Evolutionary conservation across 768 basidiomycete species (phyloP).

Genomic region (Auricularia sp.): DNA sequence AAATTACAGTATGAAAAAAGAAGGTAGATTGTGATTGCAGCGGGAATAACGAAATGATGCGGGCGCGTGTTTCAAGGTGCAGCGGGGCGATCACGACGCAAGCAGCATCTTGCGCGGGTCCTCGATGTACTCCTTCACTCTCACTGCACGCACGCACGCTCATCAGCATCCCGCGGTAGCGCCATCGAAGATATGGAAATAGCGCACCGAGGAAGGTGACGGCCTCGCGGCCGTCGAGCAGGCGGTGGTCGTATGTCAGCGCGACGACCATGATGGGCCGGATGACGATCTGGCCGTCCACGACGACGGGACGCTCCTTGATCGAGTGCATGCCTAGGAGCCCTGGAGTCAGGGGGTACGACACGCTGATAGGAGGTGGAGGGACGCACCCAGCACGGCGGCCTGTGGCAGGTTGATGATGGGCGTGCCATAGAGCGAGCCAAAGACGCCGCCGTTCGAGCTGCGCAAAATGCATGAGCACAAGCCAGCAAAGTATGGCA

Average conservation of each 20-base stretch:
- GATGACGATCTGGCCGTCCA: conserved; percentile 91
- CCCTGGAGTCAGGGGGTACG: background rate
- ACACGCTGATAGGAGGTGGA: background rate
- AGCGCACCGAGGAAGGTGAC: conserved; percentile 90
- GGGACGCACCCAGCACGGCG: conserved; percentile 69
- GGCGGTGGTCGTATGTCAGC: conserved; percentile 89
- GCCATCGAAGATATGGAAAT: conserved; percentile 11
- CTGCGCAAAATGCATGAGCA: conserved; percentile 28
- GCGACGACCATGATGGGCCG: conserved; percentile 95
- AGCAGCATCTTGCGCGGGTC: conserved; percentile 90
- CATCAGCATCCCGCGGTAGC: conserved; percentile 3
- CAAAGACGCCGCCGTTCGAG: conserved; percentile 98
- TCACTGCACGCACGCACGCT: conserved; percentile 40
- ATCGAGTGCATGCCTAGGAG: conserved; percentile 81
- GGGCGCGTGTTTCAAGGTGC: too few relatives aligned
- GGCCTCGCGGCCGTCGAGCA: conserved; percentile 92
- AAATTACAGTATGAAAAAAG: too few relatives aligned
- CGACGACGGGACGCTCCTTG: conserved; percentile 83
- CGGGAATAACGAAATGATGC: too few relatives aligned
- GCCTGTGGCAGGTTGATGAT: conserved; percentile 97
- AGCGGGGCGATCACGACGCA: conserved; percentile 4
- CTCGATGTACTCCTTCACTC: conserved; percentile 88
- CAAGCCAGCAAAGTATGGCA: background rate
- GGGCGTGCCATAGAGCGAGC: conserved; percentile 94
- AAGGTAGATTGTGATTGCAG: too few relatives aligned